Percentiles rank a stretch among this genome's conserved stretches.
phyloP scores from a whole-genome alignment of 345 rosid species.

The Ceriops zippeliana region DNA sequence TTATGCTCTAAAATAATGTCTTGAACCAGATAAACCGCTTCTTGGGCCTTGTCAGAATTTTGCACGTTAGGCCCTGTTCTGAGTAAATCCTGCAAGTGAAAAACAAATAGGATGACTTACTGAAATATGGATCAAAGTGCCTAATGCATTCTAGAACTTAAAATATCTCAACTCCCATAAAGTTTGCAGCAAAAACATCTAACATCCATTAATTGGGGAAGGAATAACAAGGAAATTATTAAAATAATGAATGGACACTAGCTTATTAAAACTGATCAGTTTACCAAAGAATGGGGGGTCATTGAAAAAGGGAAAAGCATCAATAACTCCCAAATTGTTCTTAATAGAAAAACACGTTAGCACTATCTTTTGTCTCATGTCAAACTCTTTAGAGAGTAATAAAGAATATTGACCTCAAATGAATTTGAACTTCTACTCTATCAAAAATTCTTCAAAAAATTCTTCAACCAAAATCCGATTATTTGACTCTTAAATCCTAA shows the following conservation, averaged over 20 bases:
- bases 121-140: conserved; percentile 3
- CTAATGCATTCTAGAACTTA: background rate
- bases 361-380: background rate
- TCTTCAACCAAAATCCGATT: no score
- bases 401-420: background rate
- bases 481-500: no score
- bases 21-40: conserved; percentile 52
- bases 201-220: background rate
- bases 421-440: background rate
- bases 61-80: conserved; percentile 26
- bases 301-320: background rate
- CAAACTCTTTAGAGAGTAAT: background rate
- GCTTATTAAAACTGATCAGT: background rate
- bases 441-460: background rate
- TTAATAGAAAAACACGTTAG: background rate
- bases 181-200: background rate
- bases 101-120: conserved; percentile 9
- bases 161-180: background rate
- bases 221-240: background rate
- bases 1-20: conserved; percentile 39
- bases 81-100: conserved; percentile 43
- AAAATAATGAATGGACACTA: background rate
- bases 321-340: background rate
- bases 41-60: conserved; percentile 36
- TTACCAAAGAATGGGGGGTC: no score